Conservation (phyloP, 2,329 filamentous ascomycete species). For the Diaporthe eres region DNA sequence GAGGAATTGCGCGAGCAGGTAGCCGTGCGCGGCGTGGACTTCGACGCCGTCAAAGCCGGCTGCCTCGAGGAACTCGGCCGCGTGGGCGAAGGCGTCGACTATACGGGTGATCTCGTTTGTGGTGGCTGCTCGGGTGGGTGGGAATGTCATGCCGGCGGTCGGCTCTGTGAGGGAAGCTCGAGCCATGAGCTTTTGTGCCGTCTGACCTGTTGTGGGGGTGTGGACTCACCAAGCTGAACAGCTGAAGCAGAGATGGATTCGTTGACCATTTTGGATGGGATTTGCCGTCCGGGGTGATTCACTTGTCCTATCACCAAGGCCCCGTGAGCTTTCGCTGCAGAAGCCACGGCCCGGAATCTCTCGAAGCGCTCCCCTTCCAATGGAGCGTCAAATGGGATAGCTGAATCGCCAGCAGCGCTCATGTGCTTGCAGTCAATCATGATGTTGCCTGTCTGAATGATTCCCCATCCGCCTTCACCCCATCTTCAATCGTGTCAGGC, state of each 20-base stretch:
- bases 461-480: conserved; percentile 69
- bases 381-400: conserved; percentile 67
- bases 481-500: conserved; percentile 52
- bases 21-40: conserved; percentile 69
- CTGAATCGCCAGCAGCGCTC: conserved; percentile 67
- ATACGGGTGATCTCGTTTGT: conserved; percentile 68
- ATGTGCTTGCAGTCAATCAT: conserved; percentile 73
- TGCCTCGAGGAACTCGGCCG: conserved; percentile 72
- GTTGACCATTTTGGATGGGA: conserved; percentile 49
- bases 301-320: conserved; percentile 73
- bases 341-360: conserved; percentile 68
- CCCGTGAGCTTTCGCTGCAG: conserved; percentile 68
- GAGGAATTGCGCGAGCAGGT: conserved; percentile 67
- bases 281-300: conserved; percentile 72
- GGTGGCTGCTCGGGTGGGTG: conserved; percentile 66
- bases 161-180: conserved; percentile 33
- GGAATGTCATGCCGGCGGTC: conserved; percentile 52
- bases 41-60: conserved; percentile 71
- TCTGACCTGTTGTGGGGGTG: not conserved
- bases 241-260: conserved; percentile 59
- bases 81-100: conserved; percentile 73
- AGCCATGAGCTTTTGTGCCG: not conserved
- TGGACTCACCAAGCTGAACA: conserved; percentile 49
- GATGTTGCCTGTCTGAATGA: conserved; percentile 75
- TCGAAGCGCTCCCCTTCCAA: conserved; percentile 72